Conservation (phyloP, 768 basidiomycete species). For the Boletus barrowsii region DNA sequence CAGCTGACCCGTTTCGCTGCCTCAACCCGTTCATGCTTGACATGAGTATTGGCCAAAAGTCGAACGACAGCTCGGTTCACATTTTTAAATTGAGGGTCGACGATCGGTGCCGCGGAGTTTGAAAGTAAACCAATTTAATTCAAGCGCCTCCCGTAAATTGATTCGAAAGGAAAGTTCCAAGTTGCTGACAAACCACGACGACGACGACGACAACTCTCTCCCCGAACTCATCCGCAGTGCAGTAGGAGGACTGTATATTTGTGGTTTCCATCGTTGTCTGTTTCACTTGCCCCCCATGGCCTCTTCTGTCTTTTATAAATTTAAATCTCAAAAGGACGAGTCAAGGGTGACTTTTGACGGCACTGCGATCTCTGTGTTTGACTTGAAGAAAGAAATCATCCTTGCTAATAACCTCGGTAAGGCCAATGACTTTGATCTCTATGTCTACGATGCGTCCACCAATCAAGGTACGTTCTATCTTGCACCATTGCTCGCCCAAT, state of each 20-base stretch:
- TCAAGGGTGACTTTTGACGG: slow-evolving; percentile 97
- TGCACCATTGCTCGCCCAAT: neutral
- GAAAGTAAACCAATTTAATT: neutral
- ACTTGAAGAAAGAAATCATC: slow-evolving; percentile 98
- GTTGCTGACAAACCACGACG: slow-evolving; percentile 12
- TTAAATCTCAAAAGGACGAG: slow-evolving; percentile 93
- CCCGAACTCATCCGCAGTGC: neutral
- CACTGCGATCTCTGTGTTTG: slow-evolving; percentile 98
- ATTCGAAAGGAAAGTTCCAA: neutral
- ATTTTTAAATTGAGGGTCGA: slow-evolving; percentile 3
- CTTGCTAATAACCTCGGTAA: slow-evolving; percentile 93
- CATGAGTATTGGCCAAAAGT: slow-evolving; percentile 19
- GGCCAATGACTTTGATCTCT: slow-evolving; percentile 95
- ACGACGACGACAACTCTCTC: slow-evolving; percentile 17
- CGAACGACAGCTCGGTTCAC: slow-evolving; percentile 6
- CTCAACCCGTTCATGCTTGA: slow-evolving; percentile 27
- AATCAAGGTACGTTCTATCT: slow-evolving; percentile 72
- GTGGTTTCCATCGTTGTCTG: slow-evolving; percentile 14
- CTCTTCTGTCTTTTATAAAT: slow-evolving; percentile 97
- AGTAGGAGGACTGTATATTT: slow-evolving; percentile 25
- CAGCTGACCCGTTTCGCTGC: slow-evolving; percentile 27
- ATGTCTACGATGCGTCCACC: slow-evolving; percentile 76
- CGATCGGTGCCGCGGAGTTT: slow-evolving; percentile 5
- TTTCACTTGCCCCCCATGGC: slow-evolving; percentile 50
- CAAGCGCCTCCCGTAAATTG: slow-evolving; percentile 21